phyloP scores from a whole-genome alignment of 192 early-diverging fungal genomes.

The Rhizophagus sp. region DNA sequence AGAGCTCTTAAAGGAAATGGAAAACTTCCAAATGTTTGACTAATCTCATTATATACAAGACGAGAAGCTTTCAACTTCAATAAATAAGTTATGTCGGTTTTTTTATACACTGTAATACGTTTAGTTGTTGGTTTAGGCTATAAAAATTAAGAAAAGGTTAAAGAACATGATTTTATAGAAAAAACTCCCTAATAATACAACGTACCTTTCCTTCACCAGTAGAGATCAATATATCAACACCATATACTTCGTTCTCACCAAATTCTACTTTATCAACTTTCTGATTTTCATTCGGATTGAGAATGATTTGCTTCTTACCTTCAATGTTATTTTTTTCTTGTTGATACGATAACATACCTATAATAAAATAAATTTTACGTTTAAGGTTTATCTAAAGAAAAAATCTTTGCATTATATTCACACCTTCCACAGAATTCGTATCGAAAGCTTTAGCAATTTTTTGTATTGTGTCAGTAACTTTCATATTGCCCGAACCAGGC shows the following conservation, averaged over 20 bases:
- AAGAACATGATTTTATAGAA: neutral
- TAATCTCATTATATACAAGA: constrained; percentile 70
- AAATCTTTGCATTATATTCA: neutral
- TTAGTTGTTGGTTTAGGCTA: constrained; percentile 29
- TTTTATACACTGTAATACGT: constrained; percentile 92
- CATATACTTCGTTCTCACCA: constrained; percentile 90
- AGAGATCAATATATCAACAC: constrained; percentile 86
- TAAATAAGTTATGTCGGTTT: constrained; percentile 74
- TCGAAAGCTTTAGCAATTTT: constrained; percentile 81
- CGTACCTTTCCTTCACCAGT: constrained; percentile 87
- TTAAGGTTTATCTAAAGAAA: neutral
- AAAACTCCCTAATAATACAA: constrained; percentile 30
- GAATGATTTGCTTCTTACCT: constrained; percentile 92
- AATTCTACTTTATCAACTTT: constrained; percentile 68
- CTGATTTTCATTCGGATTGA: constrained; percentile 80
- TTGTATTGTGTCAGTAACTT: constrained; percentile 77
- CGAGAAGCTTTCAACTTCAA: constrained; percentile 89
- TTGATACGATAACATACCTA: constrained; percentile 81
- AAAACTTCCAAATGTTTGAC: constrained; percentile 79
- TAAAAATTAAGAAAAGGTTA: neutral
- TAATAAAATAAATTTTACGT: neutral
- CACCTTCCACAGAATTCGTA: constrained; percentile 85
- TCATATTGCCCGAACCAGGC: constrained; percentile 71
- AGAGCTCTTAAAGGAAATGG: constrained; percentile 85
- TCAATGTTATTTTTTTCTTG: constrained; percentile 85